These are phyloP conservation scores for Yamadazyma olivae DNA, from an alignment of 805 yeast genomes.

Conservation along the genomic window DNA sequence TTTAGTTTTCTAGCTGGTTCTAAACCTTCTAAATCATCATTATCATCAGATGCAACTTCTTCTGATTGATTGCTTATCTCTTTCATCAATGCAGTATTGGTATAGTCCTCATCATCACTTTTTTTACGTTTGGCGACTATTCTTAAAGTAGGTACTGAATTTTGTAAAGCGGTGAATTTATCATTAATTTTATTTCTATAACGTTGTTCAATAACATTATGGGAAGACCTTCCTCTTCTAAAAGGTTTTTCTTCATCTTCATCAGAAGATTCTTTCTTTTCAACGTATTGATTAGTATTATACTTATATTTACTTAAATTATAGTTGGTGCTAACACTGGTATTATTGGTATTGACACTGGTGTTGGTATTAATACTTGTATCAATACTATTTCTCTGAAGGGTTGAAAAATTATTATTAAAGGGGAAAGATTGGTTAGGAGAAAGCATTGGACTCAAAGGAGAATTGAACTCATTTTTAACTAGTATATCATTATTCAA, in stretches of 20 bases:
- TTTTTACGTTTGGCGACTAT: constrained; percentile 20
- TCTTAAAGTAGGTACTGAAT: constrained; percentile 37
- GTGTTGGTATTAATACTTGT: background rate
- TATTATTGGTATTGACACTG: background rate
- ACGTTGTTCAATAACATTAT: constrained; percentile 42
- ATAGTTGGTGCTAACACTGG: background rate
- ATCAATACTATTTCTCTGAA: too few species aligned
- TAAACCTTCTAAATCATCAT: constrained; percentile 62
- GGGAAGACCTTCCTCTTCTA: constrained; percentile 29
- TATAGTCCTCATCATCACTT: constrained; percentile 1
- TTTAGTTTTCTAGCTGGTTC: constrained; percentile 73
- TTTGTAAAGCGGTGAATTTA: constrained; percentile 36
- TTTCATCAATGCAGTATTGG: background rate
- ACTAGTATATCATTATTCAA: too few species aligned
- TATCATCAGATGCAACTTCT: background rate
- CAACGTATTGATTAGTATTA: too few species aligned
- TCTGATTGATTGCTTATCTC: background rate
- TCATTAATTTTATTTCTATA: constrained; percentile 43
- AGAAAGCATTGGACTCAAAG: too few species aligned
- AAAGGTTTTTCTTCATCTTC: constrained; percentile 6
- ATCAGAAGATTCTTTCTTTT: constrained; percentile 9
- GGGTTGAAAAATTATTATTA: too few species aligned
- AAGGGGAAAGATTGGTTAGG: too few species aligned
- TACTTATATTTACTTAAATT: background rate
- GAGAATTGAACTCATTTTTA: too few species aligned